Base-by-base conservation (phyloP, 768 basidiomycete genomes). In the Mycena epipterygia region DNA sequence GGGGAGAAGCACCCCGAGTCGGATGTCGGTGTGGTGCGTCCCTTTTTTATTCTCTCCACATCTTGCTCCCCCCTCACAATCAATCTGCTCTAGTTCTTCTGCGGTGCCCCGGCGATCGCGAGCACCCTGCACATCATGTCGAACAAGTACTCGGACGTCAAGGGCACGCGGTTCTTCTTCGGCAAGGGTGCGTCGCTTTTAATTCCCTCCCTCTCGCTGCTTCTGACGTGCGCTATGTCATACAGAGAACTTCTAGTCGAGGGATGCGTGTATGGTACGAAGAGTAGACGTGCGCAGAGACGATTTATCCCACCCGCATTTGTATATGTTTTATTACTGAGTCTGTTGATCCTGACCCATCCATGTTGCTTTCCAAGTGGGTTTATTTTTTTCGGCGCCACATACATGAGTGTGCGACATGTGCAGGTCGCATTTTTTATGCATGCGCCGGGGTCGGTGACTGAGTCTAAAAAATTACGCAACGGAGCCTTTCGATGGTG, bases 1-100 rank as follows among this genome's bases (percentile, higher is more conserved):
- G 86, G 85, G 1, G 90, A 93, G 77, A 94, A 92, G 79, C 97
- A 98, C 75, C 90, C 92, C 0, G 92, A 95, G 74, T 94, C 96
- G 1, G 96, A 97, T 77, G 92, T 95, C 65, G 96, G 96, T 66
- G 95, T 97, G 79, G 91, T 93, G 77, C 67, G 88, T 85, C 3
- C 7, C 56, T 53, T 39, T 27, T 6, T 42, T 5, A 16, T 52
- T n/a, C n/a, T 27, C 27, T 42, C 21, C 17, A 35, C 11, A 14
- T 16, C 55, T 52, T 14, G 33, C 29, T n/a, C n/a, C n/a, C n/a
- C 30, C 33, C 44, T 51, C 19, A 46, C 42, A 4, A 30, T 19
- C 1, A n/a, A 53, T 30, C 0, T 23, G 3, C 48, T 32, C 29
- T 23, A 72, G 63, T 89, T 90, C 82, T 92, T 91, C 84, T 92